Percentiles rank a stretch among this genome's conserved stretches.
These are phyloP conservation scores for Dipodascus albidus DNA, from an alignment of 805 yeast genomes.

Conservation along the genomic window DNA sequence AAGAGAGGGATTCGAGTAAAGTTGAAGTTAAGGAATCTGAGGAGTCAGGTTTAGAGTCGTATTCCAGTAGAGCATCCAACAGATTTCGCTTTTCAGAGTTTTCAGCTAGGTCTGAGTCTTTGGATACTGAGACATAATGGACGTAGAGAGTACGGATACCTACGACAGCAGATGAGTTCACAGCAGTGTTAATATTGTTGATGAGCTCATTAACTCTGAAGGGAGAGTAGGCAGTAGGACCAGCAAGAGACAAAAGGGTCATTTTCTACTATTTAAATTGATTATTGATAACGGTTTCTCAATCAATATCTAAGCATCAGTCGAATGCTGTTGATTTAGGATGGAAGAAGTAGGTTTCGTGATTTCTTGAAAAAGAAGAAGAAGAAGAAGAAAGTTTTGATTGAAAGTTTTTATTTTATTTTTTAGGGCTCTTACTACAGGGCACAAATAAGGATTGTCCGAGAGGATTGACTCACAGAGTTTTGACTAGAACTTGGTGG, in stretches of 20 bases:
- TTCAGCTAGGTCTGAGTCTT: conserved; percentile 21
- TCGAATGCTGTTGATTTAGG: neutral
- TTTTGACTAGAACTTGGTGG: conserved; percentile 60
- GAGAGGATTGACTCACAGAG: conserved; percentile 50
- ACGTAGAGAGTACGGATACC: conserved; percentile 64
- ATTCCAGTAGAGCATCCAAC: conserved; percentile 54
- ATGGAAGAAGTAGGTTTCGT: conserved; percentile 1
- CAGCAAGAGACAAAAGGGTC: conserved; percentile 50
- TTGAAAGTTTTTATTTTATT: neutral
- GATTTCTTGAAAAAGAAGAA: neutral
- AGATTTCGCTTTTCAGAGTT: conserved; percentile 24
- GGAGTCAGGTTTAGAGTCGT: conserved; percentile 55
- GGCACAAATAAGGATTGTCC: neutral
- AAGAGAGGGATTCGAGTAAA: conserved; percentile 29
- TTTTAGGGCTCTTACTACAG: neutral
- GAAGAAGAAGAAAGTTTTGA: neutral
- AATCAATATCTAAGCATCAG: conserved; percentile 1
- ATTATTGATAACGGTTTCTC: conserved; percentile 6
- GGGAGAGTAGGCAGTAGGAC: conserved; percentile 81
- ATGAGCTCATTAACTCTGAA: conserved; percentile 71
- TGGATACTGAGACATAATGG: conserved; percentile 63
- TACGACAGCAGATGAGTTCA: conserved; percentile 54
- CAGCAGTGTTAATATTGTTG: conserved; percentile 60
- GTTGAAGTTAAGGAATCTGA: conserved; percentile 34
- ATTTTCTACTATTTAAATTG: neutral